Percentiles rank a stretch among this genome's conserved stretches.
These are phyloP conservation scores for Pythium periplocum DNA, from an alignment of 352 stramenopile genomes.

Conservation along the genomic window DNA sequence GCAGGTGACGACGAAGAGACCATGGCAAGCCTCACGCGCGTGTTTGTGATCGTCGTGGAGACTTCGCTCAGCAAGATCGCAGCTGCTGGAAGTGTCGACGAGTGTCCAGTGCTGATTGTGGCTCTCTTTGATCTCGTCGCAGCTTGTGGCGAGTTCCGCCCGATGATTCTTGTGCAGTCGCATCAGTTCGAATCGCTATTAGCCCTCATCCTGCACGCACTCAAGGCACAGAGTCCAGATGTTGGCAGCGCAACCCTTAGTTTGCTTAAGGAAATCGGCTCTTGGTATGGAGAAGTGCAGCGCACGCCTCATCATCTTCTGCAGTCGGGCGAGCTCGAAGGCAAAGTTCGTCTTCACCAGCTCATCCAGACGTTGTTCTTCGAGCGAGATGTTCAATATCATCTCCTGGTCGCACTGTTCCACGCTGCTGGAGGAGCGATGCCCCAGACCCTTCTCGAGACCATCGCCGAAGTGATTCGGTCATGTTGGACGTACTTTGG, in stretches of 20 bases:
- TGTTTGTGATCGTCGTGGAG: slow-evolving; percentile 57
- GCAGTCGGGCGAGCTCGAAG: slow-evolving; percentile 36
- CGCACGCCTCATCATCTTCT: slow-evolving; percentile 48
- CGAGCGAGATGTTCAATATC: slow-evolving; percentile 73
- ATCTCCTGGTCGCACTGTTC: slow-evolving; percentile 60
- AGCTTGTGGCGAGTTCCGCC: slow-evolving; percentile 46
- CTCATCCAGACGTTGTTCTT: slow-evolving; percentile 73
- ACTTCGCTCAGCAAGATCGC: slow-evolving; percentile 53
- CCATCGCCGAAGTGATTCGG: slow-evolving; percentile 62
- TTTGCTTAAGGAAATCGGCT: slow-evolving; percentile 59
- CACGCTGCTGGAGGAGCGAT: slow-evolving; percentile 53
- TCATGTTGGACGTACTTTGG: slow-evolving; percentile 76
- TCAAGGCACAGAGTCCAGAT: slow-evolving; percentile 65
- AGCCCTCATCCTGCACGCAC: slow-evolving; percentile 46
- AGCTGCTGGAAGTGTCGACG: slow-evolving; percentile 37
- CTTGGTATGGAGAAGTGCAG: slow-evolving; percentile 67
- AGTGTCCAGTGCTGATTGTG: slow-evolving; percentile 42
- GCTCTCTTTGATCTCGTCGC: slow-evolving; percentile 54
- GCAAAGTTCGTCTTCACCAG: slow-evolving; percentile 52
- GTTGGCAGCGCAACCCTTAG: slow-evolving; percentile 47
- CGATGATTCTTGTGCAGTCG: slow-evolving; percentile 59
- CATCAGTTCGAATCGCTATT: slow-evolving; percentile 65
- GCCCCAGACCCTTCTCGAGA: slow-evolving; percentile 54
- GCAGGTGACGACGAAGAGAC: slow-evolving; percentile 56
- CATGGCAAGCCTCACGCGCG: slow-evolving; percentile 50